Evolutionary conservation across 108 stramenopile species (phyloP).

Genomic region (Conticribra guillardii): DNA sequence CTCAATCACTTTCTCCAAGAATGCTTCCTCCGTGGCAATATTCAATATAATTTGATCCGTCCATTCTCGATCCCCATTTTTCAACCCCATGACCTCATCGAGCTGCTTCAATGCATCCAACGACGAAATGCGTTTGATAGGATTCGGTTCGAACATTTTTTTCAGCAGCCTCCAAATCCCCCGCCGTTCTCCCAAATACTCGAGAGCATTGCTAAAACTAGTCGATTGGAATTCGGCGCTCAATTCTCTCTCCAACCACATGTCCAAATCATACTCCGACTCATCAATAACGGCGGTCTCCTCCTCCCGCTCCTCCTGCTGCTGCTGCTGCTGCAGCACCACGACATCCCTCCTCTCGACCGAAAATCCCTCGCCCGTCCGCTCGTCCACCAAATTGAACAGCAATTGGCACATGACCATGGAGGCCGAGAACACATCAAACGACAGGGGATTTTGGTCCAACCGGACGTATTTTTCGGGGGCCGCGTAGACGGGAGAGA

Average conservation of each 20-base stretch:
- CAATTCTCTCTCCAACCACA: constrained; percentile 62
- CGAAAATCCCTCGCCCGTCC: constrained; percentile 57
- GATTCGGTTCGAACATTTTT: constrained; percentile 63
- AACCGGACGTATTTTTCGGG: constrained; percentile 64
- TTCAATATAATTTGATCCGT: constrained; percentile 30
- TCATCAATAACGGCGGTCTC: not conserved
- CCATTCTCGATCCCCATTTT: constrained; percentile 22
- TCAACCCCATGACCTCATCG: constrained; percentile 48
- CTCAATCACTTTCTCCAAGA: constrained; percentile 60
- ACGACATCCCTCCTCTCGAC: not conserved
- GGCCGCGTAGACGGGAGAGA: constrained; percentile 68
- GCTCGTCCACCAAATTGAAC: constrained; percentile 71
- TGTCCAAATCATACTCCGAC: constrained; percentile 68
- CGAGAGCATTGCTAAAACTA: constrained; percentile 65
- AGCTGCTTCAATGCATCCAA: constrained; percentile 47
- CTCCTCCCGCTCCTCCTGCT: constrained; percentile 20
- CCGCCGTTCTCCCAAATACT: constrained; percentile 66
- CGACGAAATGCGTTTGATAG: constrained; percentile 56
- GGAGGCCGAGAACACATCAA: constrained; percentile 71
- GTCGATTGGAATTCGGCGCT: constrained; percentile 44
- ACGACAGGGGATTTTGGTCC: constrained; percentile 40
- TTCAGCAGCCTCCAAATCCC: constrained; percentile 76
- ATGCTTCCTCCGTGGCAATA: constrained; percentile 50
- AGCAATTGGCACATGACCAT: constrained; percentile 73
- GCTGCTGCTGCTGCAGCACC: constrained; percentile 69